Conservation (phyloP, 1,139 yeast species). For the Meyerozyma athensensis region DNA sequence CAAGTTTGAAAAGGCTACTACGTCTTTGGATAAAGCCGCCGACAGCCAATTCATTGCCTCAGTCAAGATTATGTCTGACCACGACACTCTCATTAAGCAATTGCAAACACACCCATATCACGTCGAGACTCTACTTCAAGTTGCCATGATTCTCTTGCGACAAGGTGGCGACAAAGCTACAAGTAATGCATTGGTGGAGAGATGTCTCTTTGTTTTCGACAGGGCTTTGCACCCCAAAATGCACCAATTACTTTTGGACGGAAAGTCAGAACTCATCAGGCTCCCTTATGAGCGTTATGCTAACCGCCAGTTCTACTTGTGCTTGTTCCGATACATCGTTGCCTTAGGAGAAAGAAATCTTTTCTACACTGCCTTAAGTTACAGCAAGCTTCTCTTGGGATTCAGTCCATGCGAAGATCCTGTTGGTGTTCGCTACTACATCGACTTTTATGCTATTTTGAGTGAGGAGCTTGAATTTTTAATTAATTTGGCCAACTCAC, state of each 20-base stretch:
- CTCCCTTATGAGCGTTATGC: conserved; percentile 72
- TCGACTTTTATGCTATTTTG: conserved; percentile 72
- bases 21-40: conserved; percentile 40
- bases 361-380: conserved; percentile 68
- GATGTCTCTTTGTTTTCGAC: conserved; percentile 76
- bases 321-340: conserved; percentile 67
- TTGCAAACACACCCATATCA: conserved; percentile 67
- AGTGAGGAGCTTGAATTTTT: conserved; percentile 63
- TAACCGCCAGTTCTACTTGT: conserved; percentile 73
- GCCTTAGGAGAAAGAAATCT: conserved; percentile 76
- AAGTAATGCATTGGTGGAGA: conserved; percentile 67
- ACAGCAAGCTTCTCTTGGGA: conserved; percentile 64
- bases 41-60: conserved; percentile 63
- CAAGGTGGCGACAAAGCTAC: conserved; percentile 71
- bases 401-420: conserved; percentile 81
- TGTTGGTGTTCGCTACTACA: conserved; percentile 73
- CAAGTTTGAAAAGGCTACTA: conserved; percentile 40
- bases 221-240: conserved; percentile 41
- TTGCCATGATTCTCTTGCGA: conserved; percentile 67
- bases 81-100: conserved; percentile 56
- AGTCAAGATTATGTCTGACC: conserved; percentile 68
- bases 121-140: conserved; percentile 73
- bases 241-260: conserved; percentile 43
- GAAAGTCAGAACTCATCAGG: conserved; percentile 57
- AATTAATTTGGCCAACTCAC: conserved; percentile 49